Evolutionary conservation across 2,329 filamentous ascomycete species (phyloP), one percentile per base, ranked within the genome.

Genomic region (Colletotrichum tofieldiae): DNA sequence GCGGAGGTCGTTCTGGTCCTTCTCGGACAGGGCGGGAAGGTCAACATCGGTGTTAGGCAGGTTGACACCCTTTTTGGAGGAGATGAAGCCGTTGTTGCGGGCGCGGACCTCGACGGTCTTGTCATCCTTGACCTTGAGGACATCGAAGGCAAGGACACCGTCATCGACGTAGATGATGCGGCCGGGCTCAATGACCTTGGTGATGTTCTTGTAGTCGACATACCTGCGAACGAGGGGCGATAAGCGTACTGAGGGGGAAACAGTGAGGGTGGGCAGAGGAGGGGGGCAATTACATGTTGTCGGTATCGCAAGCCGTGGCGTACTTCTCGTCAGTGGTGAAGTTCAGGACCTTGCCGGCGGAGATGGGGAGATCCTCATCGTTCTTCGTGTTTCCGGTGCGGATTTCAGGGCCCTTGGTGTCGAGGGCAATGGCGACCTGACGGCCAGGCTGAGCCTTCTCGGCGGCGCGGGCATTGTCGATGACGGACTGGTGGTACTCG

Each of bases 161-260:
- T 99, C 96, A 81, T 99, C 96, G 78, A 99, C 96, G 86, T 97
- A 99, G 88, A 99, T 97, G 84, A 93, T 92, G 80, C 96, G 95
- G 81, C 96, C 96, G 72, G 90, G 88, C 82, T 93, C 85, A 81
- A 99, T 98, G 79, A 99, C 96, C 88, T 97, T 98, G 86, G 96
- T 98, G 86, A 99, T 98, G 90, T 99, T 99, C 92, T 97, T 97
- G 90, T 99, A 98, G 88, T 98, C 96, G 80, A 98, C 93, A 81
- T 95, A 98, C 92, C 94, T 96, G 23, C 16, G 75, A 43, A 9
- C 20, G 47, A 43, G 18, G 23, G 29, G 18, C 18, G 51, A 54
- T 37, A 20, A 67, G 35, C 55, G 32, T 18, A 32, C 32, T 32
- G 32, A 26, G 3, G 32, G n/a, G 52, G 71, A 71, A 72, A 70